These are phyloP conservation scores for Mycogone perniciosa DNA, from an alignment of 2,329 filamentous ascomycete species.

Conservation along the genomic window DNA sequence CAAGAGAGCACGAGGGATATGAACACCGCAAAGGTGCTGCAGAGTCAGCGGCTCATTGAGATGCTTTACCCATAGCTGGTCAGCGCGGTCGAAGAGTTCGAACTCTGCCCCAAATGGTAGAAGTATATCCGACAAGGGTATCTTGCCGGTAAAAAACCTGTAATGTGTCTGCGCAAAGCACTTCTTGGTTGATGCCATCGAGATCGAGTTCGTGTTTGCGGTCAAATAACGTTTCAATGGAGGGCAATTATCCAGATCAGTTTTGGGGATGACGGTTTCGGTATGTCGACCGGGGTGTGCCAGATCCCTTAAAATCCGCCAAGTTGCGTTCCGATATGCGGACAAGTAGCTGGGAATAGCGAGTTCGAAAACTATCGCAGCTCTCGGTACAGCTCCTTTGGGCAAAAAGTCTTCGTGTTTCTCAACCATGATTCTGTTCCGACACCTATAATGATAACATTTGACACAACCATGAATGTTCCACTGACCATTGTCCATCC, in stretches of 20 bases:
- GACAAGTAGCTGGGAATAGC: constrained; percentile 40
- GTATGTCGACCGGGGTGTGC: not conserved
- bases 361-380: constrained; percentile 45
- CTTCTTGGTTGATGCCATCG: constrained; percentile 21
- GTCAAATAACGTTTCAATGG: constrained; percentile 3
- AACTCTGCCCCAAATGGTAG: constrained; percentile 13
- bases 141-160: not conserved
- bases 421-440: constrained; percentile 14
- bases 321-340: constrained; percentile 18
- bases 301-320: constrained; percentile 12
- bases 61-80: constrained; percentile 6
- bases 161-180: constrained; percentile 24
- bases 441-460: constrained; percentile 13
- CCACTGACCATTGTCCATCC: not conserved
- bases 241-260: not conserved
- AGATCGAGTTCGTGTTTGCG: not conserved
- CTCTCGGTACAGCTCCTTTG: constrained; percentile 15
- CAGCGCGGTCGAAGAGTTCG: constrained; percentile 1
- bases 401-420: constrained; percentile 22
- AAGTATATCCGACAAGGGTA: not conserved
- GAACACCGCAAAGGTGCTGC: constrained; percentile 33
- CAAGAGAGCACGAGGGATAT: constrained; percentile 11
- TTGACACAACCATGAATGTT: constrained; percentile 10
- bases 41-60: constrained; percentile 34
- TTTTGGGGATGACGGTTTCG: not conserved